A percentile compares a stretch with the other conserved stretches of the same genome.
Evolutionary conservation across 805 yeast species (phyloP).

Genomic region (Tetrapisispora arboricola): DNA sequence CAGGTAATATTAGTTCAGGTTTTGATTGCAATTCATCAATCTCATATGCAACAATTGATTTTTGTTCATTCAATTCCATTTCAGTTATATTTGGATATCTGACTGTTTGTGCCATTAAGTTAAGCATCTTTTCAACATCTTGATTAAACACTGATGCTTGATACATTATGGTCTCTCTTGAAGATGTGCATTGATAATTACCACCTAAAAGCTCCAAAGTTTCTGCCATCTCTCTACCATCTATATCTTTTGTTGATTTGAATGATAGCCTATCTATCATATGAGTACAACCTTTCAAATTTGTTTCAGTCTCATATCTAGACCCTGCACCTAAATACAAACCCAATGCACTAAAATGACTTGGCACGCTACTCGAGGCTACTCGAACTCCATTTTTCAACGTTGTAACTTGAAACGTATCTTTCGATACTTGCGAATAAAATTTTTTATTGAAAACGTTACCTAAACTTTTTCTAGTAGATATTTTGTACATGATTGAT

Average conservation of each 20-base stretch:
- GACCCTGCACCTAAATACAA: slow-evolving; percentile 87
- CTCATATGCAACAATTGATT: slow-evolving; percentile 68
- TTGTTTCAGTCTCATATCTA: slow-evolving; percentile 51
- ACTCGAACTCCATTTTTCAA: slow-evolving; percentile 71
- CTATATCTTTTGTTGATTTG: slow-evolving; percentile 49
- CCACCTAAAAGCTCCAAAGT: slow-evolving; percentile 78
- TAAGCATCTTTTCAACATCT: slow-evolving; percentile 72
- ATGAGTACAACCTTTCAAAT: slow-evolving; percentile 68
- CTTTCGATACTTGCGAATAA: slow-evolving; percentile 17
- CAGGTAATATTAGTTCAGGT: slow-evolving; percentile 81
- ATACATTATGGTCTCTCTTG: slow-evolving; percentile 84
- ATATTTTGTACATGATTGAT: not conserved
- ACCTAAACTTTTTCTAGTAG: not conserved
- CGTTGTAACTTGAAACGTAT: slow-evolving; percentile 21
- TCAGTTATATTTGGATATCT: slow-evolving; percentile 56
- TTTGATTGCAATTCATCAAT: slow-evolving; percentile 71
- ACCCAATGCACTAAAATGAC: slow-evolving; percentile 87
- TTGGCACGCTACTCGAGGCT: slow-evolving; percentile 77
- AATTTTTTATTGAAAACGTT: slow-evolving; percentile 4
- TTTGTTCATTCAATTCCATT: slow-evolving; percentile 65
- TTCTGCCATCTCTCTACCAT: slow-evolving; percentile 64
- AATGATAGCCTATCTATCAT: slow-evolving; percentile 78
- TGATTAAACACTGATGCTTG: slow-evolving; percentile 90
- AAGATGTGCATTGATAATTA: slow-evolving; percentile 84
- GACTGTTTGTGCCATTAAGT: slow-evolving; percentile 67